Evolutionary conservation across 2,329 filamentous ascomycete genomes (phyloP).

Genomic region (Fusarium verrucosum): DNA sequence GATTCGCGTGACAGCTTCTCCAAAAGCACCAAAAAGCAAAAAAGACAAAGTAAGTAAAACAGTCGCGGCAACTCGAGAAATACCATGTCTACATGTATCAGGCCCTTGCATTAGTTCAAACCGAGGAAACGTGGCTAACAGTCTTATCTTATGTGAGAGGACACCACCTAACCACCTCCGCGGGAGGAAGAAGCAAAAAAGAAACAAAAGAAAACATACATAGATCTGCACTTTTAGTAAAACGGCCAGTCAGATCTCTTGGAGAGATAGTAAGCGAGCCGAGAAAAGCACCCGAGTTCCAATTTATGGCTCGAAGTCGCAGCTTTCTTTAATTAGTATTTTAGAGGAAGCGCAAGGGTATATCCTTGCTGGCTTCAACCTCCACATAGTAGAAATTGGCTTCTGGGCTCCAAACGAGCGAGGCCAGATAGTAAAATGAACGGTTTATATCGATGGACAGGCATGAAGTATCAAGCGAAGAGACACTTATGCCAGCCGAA

Average conservation of each 20-base stretch:
- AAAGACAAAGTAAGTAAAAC: not conserved
- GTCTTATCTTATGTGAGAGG: not conserved
- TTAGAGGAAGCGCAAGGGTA: conserved; percentile 20
- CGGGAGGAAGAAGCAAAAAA: conserved; percentile 13
- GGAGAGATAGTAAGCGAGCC: conserved; percentile 25
- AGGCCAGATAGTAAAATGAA: no score
- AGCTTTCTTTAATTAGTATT: conserved; percentile 16
- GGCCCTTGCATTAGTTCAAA: not conserved
- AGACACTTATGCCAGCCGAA: conserved; percentile 19
- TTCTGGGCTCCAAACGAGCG: not conserved
- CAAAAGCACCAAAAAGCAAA: not conserved
- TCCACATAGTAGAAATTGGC: conserved; percentile 6
- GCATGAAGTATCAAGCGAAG: conserved; percentile 4
- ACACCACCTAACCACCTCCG: not conserved
- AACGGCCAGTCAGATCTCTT: conserved; percentile 28
- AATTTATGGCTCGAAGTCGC: conserved; percentile 6
- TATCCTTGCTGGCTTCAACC: conserved; percentile 21
- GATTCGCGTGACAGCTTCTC: not conserved
- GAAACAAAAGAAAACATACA: no score
- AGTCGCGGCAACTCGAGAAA: not conserved
- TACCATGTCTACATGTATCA: conserved; percentile 3
- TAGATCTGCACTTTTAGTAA: conserved; percentile 37
- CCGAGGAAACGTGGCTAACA: not conserved
- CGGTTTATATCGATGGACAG: not conserved
- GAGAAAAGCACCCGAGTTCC: conserved; percentile 2